Evolutionary conservation across 2,329 filamentous ascomycete species (phyloP), one percentile per base, ranked within the genome.

Genomic region (Aspergillus melleus): DNA sequence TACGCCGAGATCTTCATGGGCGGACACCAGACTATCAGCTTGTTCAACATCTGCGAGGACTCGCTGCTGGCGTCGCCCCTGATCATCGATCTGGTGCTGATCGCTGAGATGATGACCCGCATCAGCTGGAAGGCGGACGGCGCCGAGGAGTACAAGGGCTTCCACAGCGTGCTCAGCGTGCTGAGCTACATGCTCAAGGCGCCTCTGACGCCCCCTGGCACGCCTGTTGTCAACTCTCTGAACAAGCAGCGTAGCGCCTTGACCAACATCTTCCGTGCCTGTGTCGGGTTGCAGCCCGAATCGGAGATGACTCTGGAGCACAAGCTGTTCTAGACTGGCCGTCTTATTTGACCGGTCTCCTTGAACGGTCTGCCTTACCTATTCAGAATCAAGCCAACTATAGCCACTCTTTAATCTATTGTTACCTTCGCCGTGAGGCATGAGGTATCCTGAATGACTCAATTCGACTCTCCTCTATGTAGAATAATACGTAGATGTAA

Each of bases 31-130:
- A 98, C 92, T 70, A 99, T 99, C 70, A 94, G 90, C 71, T 84
- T 99, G 77, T 97, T 96, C 88, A 99, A 99, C 78, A 93, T 98
- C 70, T 99, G 95, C 82, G 95, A 99, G 81, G 95, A 99, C 80
- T 98, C 95, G 49, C 88, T 99, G 55, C 85, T 99, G 67, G 95
- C 95, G 11, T 96, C 94, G 53, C 95, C 95, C 36, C 83, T 99
- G 74, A 99, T 99, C 84, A 96, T 99, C 72, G 95, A 99, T 76
- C 84, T 99, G 61, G 92, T 97, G 53, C 77, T 99, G 62, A 84
- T 98, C 68, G 86, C 95, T 39, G 95, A 99, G 84, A 91, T 99
- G 84, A 97, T 99, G 93, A 98, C 95, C 60, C 92, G 95, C 74
- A 93, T 99, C 75, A 88, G 91, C 81, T 99, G 95, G 94, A 92